Percentiles rank a stretch among this genome's conserved stretches.
Evolutionary conservation across 108 stramenopile genomes (phyloP).

Genomic region (Nitzschia sp.): DNA sequence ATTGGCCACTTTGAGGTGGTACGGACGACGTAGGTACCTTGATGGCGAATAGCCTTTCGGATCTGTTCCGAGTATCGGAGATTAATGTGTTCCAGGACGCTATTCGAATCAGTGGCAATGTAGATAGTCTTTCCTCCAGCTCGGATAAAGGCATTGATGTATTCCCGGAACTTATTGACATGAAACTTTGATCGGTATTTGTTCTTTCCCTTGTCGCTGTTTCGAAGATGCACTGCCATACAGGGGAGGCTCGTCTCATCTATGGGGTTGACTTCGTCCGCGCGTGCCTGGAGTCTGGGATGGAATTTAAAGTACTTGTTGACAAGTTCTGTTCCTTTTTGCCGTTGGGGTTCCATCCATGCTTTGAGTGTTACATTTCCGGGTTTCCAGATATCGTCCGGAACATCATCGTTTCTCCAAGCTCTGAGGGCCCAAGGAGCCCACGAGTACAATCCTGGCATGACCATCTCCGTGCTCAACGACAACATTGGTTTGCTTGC

Average conservation of each 20-base stretch:
- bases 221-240: constrained; percentile 38
- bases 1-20: constrained; percentile 40
- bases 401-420: constrained; percentile 39
- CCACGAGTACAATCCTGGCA: constrained; percentile 17
- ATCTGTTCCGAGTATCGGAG: constrained; percentile 14
- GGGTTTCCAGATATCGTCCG: constrained; percentile 31
- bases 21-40: constrained; percentile 39
- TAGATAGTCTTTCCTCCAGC: constrained; percentile 38
- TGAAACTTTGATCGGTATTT: constrained; percentile 21
- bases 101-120: constrained; percentile 37
- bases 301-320: constrained; percentile 28
- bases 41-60: constrained; percentile 15
- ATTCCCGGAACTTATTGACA: constrained; percentile 20
- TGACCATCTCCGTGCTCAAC: constrained; percentile 11
- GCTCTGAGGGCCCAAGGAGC: constrained; percentile 32
- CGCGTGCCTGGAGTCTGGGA: constrained; percentile 19
- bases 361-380: constrained; percentile 1
- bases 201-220: constrained; percentile 41
- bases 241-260: constrained; percentile 14
- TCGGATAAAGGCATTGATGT: constrained; percentile 31
- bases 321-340: constrained; percentile 13
- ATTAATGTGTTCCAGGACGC: constrained; percentile 22
- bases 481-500: constrained; percentile 22
- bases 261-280: constrained; percentile 26
- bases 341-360: constrained; percentile 22